phyloP scores from a whole-genome alignment of 2,329 filamentous ascomycete genomes.

The Stagonosporopsis rhizophila region DNA sequence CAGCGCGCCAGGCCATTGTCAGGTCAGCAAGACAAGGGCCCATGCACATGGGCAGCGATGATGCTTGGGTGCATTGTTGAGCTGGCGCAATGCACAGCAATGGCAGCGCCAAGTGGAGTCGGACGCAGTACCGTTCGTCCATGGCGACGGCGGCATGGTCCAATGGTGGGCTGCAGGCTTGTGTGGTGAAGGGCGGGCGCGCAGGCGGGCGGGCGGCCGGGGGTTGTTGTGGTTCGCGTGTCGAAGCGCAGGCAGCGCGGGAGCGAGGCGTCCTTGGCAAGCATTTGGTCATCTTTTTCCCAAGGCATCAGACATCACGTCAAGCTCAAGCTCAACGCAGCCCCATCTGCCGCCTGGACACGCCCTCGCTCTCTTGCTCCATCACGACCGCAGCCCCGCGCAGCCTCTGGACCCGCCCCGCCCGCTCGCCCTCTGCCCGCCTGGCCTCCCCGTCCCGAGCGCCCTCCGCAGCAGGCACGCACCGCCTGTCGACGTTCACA shows the following conservation, averaged over 20 bases:
- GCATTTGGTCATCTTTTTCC: slow-evolving; percentile 45
- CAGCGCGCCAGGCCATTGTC: neutral
- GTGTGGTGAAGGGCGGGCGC: too few species aligned
- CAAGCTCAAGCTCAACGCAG: slow-evolving; percentile 13
- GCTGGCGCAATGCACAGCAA: slow-evolving; percentile 18
- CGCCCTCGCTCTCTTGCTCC: slow-evolving; percentile 26
- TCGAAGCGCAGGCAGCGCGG: neutral
- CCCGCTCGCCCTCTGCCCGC: slow-evolving; percentile 23
- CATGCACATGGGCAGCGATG: neutral
- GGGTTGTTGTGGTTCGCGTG: too few species aligned
- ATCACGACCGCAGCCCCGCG: slow-evolving; percentile 37
- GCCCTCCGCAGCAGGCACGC: slow-evolving; percentile 28
- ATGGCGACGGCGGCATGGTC: too few species aligned
- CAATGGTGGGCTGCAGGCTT: too few species aligned
- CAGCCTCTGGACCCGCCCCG: slow-evolving; percentile 26
- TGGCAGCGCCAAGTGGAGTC: slow-evolving; percentile 3
- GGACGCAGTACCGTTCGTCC: too few species aligned
- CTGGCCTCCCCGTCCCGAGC: slow-evolving; percentile 25
- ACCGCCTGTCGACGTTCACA: slow-evolving; percentile 15
- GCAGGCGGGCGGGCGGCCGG: too few species aligned
- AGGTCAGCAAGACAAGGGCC: slow-evolving; percentile 3
- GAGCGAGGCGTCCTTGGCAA: slow-evolving; percentile 24
- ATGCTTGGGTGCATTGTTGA: slow-evolving; percentile 21
- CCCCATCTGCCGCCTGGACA: slow-evolving; percentile 26
- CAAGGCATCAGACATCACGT: slow-evolving; percentile 44